Conservation (phyloP, 2,329 filamentous ascomycete genomes). For the Penicillium hordei region DNA sequence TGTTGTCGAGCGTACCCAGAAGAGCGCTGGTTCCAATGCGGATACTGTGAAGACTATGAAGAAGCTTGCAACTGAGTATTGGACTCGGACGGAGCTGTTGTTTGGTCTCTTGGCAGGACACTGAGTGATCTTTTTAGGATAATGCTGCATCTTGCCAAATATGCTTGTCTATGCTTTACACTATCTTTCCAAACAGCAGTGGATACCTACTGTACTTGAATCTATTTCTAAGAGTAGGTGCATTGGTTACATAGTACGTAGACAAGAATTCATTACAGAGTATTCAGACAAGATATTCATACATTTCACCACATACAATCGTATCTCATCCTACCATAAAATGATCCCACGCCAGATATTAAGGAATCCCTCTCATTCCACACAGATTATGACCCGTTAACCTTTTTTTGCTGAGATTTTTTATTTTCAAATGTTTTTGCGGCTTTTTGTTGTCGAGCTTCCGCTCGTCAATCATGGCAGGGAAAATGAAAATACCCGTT, state of each 20-base stretch:
- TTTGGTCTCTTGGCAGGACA: constrained; percentile 68
- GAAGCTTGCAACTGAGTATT: constrained; percentile 72
- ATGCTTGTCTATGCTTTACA: neutral
- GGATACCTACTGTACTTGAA: neutral
- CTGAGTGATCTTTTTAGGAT: neutral
- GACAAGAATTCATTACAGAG: neutral
- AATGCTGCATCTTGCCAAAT: neutral
- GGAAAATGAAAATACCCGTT: neutral
- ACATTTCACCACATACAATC: constrained; percentile 5
- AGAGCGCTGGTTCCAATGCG: constrained; percentile 52
- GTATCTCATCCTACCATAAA: neutral
- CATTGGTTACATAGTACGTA: neutral
- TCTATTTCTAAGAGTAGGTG: neutral
- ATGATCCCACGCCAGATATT: neutral
- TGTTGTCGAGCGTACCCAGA: constrained; percentile 46
- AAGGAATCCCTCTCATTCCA: neutral
- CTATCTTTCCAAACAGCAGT: neutral
- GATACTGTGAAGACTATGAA: constrained; percentile 54
- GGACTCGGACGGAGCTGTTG: constrained; percentile 76
- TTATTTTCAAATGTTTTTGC: constrained; percentile 1
- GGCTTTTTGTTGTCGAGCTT: neutral
- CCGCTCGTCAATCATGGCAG: neutral
- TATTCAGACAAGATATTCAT: neutral
- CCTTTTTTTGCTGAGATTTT: neutral
- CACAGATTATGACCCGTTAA: neutral